phyloP scores from a whole-genome alignment of 2,329 filamentous ascomycete species.

The Claviceps spartinae region DNA sequence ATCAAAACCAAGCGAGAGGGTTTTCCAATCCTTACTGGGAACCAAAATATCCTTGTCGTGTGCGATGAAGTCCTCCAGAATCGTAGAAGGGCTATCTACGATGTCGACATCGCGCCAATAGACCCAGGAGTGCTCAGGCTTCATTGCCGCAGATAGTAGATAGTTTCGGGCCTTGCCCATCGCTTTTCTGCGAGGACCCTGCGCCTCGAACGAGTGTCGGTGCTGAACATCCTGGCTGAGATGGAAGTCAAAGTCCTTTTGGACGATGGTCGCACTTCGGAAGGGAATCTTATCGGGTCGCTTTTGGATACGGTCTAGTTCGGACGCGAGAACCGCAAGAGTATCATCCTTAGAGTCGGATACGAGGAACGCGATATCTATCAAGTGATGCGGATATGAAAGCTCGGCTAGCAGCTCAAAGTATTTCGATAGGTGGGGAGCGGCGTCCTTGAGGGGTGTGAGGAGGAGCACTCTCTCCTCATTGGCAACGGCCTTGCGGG shows the following conservation, averaged over 20 bases:
- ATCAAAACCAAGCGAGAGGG: not conserved
- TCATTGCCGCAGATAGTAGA: slow-evolving; percentile 68
- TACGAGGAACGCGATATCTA: slow-evolving; percentile 89
- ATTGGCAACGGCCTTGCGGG: slow-evolving; percentile 62
- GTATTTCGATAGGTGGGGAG: slow-evolving; percentile 69
- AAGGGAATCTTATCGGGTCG: slow-evolving; percentile 71
- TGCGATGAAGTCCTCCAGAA: slow-evolving; percentile 89
- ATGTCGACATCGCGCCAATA: slow-evolving; percentile 99
- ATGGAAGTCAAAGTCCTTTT: slow-evolving; percentile 77
- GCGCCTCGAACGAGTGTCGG: slow-evolving; percentile 73
- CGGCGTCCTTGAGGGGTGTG: slow-evolving; percentile 84
- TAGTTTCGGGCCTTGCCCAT: slow-evolving; percentile 91
- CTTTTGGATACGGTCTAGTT: slow-evolving; percentile 79
- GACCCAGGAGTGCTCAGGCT: slow-evolving; percentile 93
- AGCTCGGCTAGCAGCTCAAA: slow-evolving; percentile 85
- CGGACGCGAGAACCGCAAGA: slow-evolving; percentile 67
- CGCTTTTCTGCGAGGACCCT: slow-evolving; percentile 77
- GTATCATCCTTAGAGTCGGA: slow-evolving; percentile 89
- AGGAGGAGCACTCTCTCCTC: slow-evolving; percentile 82
- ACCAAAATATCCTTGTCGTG: slow-evolving; percentile 89
- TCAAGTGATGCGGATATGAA: slow-evolving; percentile 87
- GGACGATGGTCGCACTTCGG: slow-evolving; percentile 67
- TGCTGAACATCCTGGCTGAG: slow-evolving; percentile 70
- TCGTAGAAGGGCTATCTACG: slow-evolving; percentile 71
- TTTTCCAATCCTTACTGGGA: slow-evolving; percentile 57